These are phyloP conservation scores for Celoporthe dispersa DNA, from an alignment of 2,329 filamentous ascomycete genomes.

Conservation along the genomic window DNA sequence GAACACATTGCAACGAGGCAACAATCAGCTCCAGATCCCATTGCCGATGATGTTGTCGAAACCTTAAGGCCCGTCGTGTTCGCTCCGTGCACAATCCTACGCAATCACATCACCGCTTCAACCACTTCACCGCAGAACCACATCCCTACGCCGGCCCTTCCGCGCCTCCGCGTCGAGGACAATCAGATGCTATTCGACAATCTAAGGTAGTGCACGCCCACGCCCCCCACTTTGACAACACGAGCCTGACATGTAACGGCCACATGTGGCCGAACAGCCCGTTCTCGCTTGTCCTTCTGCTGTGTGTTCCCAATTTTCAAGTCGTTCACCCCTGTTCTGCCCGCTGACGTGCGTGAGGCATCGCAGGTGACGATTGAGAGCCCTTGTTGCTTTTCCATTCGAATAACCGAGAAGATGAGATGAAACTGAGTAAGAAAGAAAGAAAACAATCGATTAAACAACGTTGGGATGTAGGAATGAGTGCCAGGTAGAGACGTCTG, in stretches of 20 bases:
- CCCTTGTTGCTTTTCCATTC: slow-evolving; percentile 7
- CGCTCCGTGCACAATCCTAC: slow-evolving; percentile 26
- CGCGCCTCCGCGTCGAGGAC: slow-evolving; percentile 40
- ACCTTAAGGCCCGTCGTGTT: neutral
- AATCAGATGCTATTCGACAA: slow-evolving; percentile 50
- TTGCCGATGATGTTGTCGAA: slow-evolving; percentile 6
- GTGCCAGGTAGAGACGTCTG: neutral
- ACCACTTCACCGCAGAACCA: slow-evolving; percentile 27
- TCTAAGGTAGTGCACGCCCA: slow-evolving; percentile 44
- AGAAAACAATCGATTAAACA: slow-evolving; percentile 16
- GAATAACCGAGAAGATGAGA: slow-evolving; percentile 2
- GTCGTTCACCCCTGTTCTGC: neutral
- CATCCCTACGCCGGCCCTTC: slow-evolving; percentile 34
- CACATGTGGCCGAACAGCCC: no score
- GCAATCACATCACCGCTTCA: slow-evolving; percentile 25
- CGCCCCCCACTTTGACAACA: slow-evolving; percentile 30
- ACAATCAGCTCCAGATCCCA: slow-evolving; percentile 18
- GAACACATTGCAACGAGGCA: neutral
- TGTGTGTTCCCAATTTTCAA: slow-evolving; percentile 19
- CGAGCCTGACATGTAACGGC: neutral
- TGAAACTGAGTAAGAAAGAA: neutral
- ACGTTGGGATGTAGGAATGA: slow-evolving; percentile 17
- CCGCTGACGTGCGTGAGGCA: slow-evolving; percentile 6
- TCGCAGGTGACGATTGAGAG: slow-evolving; percentile 7
- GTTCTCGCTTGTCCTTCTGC: neutral